A percentile compares a stretch with the other conserved stretches of the same genome.
Evolutionary conservation across 768 basidiomycete species (phyloP).

Genomic region (Neoboletus brunneissimus): DNA sequence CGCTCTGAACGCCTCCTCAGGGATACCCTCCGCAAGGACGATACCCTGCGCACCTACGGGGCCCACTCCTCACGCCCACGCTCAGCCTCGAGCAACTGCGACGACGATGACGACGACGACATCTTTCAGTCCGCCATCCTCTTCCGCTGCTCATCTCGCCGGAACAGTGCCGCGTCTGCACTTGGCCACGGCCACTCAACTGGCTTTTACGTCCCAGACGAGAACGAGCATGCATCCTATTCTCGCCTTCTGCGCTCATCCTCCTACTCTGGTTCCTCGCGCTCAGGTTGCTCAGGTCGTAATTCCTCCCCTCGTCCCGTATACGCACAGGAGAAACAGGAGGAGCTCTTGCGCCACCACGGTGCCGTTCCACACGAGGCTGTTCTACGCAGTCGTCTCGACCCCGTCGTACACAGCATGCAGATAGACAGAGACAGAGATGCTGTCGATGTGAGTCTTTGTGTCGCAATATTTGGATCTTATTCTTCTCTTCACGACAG

Average conservation of each 20-base stretch:
- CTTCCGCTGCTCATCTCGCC: conserved; percentile 20
- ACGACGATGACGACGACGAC: conserved; percentile 27
- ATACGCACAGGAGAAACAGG: conserved; percentile 18
- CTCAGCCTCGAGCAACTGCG: conserved; percentile 25
- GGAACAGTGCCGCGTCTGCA: conserved; percentile 20
- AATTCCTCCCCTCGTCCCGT: conserved; percentile 14
- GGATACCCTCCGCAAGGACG: conserved; percentile 53
- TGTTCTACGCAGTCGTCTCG: conserved; percentile 51
- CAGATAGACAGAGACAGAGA: conserved; percentile 23
- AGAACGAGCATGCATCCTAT: conserved; percentile 27
- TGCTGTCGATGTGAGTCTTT: conserved; percentile 23
- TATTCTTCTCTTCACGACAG: conserved; percentile 17
- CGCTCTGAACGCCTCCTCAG: conserved; percentile 56
- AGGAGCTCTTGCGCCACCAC: conserved; percentile 21
- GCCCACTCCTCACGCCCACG: conserved; percentile 22
- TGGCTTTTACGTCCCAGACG: conserved; percentile 35
- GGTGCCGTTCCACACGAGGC: conserved; percentile 49
- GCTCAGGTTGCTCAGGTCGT: conserved; percentile 21
- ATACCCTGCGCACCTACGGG: conserved; percentile 34
- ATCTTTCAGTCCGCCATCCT: conserved; percentile 30
- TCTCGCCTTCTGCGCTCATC: conserved; percentile 26
- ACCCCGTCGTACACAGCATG: conserved; percentile 45
- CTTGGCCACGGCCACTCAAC: conserved; percentile 7
- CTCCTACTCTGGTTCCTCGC: conserved; percentile 28
- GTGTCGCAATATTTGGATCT: neutral